Percentiles rank a stretch among this genome's conserved stretches.
Conservation (phyloP, 805 yeast species). For the Metschnikowia picachoensis region DNA sequence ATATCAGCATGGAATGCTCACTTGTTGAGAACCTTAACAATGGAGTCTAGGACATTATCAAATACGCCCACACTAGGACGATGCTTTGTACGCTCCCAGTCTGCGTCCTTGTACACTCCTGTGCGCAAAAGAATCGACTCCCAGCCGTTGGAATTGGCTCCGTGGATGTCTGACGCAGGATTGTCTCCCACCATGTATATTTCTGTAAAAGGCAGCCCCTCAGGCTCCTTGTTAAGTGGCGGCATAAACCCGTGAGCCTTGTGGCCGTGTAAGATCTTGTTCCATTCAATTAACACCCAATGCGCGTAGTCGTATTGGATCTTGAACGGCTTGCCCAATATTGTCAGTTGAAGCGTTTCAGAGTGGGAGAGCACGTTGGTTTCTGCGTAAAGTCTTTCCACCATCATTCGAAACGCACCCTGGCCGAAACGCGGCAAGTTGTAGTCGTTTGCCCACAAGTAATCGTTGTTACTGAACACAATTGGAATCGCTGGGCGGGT, state of each 20-base stretch:
- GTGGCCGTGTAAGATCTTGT: constrained; percentile 30
- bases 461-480: constrained; percentile 77
- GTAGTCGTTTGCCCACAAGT: constrained; percentile 85
- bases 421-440: constrained; percentile 80
- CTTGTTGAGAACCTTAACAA: constrained; percentile 21
- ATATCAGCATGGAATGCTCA: not conserved
- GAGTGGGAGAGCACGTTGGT: constrained; percentile 41
- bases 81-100: constrained; percentile 36
- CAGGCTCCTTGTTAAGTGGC: constrained; percentile 37
- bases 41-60: constrained; percentile 46
- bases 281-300: constrained; percentile 59
- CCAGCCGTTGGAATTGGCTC: constrained; percentile 90
- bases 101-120: constrained; percentile 76
- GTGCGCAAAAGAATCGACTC: constrained; percentile 77
- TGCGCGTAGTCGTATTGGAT: constrained; percentile 83
- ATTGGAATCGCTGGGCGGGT: constrained; percentile 59
- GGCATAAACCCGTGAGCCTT: constrained; percentile 31
- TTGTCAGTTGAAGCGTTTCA: constrained; percentile 44
- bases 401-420: constrained; percentile 71
- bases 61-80: constrained; percentile 49
- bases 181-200: constrained; percentile 97
- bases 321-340: constrained; percentile 79
- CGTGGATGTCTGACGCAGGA: constrained; percentile 87
- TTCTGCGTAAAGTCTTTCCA: constrained; percentile 57
- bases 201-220: constrained; percentile 38